phyloP scores from a whole-genome alignment of 2,329 filamentous ascomycete genomes.

The Botrytis pseudocinerea region DNA sequence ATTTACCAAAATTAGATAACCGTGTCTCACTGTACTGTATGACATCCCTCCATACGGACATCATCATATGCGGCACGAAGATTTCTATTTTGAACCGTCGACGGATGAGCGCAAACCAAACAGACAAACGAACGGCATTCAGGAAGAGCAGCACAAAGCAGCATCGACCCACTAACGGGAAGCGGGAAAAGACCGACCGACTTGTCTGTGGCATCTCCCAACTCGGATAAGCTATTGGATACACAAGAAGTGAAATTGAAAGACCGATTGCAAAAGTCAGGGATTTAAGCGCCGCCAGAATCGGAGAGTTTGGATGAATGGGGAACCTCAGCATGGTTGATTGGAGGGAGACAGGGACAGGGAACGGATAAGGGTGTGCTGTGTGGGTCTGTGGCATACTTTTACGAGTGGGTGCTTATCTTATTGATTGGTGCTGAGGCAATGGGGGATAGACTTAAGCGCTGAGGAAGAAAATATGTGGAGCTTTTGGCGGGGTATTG shows the following conservation, averaged over 20 bases:
- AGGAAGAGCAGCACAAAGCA: neutral
- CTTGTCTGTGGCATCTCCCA: neutral
- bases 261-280: neutral
- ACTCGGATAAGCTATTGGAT: neutral
- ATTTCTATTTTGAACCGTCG: neutral
- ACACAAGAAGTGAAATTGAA: neutral
- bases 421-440: neutral
- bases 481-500: conserved; percentile 6
- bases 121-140: neutral
- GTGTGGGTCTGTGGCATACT: neutral
- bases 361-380: neutral
- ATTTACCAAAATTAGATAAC: conserved; percentile 22
- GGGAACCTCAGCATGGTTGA: neutral
- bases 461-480: conserved; percentile 6
- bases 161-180: neutral
- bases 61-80: neutral
- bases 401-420: neutral
- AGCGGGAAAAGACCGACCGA: neutral
- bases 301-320: conserved; percentile 8
- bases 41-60: neutral
- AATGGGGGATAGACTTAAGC: conserved; percentile 11
- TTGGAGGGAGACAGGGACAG: neutral
- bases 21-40: neutral
- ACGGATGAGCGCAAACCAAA: neutral
- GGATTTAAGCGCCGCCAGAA: conserved; percentile 22